Evolutionary conservation across 2,329 filamentous ascomycete genomes (phyloP).

Genomic region (Stagonosporopsis rhizophila): DNA sequence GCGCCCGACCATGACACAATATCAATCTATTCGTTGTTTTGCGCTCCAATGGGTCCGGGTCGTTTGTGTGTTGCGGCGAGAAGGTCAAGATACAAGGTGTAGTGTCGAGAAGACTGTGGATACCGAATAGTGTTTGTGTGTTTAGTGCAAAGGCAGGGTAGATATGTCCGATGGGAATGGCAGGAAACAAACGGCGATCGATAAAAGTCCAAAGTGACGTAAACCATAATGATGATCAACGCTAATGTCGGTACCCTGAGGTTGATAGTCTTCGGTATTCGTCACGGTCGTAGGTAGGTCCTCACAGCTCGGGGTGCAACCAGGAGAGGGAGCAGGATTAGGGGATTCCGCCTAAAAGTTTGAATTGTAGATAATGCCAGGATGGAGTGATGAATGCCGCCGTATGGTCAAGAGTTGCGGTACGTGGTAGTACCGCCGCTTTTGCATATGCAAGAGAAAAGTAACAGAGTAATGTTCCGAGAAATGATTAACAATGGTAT

Average conservation of each 20-base stretch:
- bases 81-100: background rate
- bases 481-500: constrained; percentile 47
- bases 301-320: constrained; percentile 40
- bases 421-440: constrained; percentile 29
- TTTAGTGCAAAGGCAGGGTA: constrained; percentile 26
- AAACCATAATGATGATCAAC: constrained; percentile 46
- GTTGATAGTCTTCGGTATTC: constrained; percentile 50
- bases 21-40: constrained; percentile 1
- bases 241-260: constrained; percentile 50
- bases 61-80: background rate
- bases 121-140: constrained; percentile 45
- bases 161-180: constrained; percentile 22
- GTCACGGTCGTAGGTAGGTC: constrained; percentile 45
- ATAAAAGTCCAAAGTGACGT: constrained; percentile 21
- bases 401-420: constrained; percentile 26
- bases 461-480: constrained; percentile 37
- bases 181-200: constrained; percentile 15
- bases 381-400: constrained; percentile 26
- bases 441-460: constrained; percentile 39
- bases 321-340: constrained; percentile 25
- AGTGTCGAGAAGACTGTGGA: constrained; percentile 31
- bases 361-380: constrained; percentile 18
- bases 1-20: constrained; percentile 11
- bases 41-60: constrained; percentile 6
- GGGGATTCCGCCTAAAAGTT: constrained; percentile 17